These are phyloP conservation scores for Beauveria scarabaeidicola DNA, from an alignment of 2,329 filamentous ascomycete species.

Conservation along the genomic window DNA sequence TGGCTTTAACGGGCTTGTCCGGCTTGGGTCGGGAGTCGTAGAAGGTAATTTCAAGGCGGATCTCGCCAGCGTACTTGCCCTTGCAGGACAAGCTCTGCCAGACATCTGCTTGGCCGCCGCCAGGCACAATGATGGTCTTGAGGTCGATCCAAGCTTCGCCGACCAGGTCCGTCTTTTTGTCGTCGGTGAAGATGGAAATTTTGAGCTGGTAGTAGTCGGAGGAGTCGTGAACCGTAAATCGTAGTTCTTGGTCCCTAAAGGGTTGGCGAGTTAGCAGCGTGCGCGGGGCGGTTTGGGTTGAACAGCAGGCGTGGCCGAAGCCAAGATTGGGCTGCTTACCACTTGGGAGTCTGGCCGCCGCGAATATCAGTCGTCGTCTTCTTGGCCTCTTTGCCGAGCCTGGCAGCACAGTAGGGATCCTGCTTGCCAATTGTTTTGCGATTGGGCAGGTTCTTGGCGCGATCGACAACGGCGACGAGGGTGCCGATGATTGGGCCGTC, in stretches of 20 bases:
- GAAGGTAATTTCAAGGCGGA: slow-evolving; percentile 91
- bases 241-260: slow-evolving; percentile 88
- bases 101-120: slow-evolving; percentile 86
- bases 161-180: slow-evolving; percentile 95
- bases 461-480: slow-evolving; percentile 82
- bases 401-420: slow-evolving; percentile 90
- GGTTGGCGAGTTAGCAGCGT: slow-evolving; percentile 11
- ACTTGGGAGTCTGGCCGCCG: slow-evolving; percentile 90
- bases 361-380: slow-evolving; percentile 92
- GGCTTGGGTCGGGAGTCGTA: slow-evolving; percentile 82
- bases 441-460: slow-evolving; percentile 95
- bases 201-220: slow-evolving; percentile 95
- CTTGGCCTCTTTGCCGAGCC: slow-evolving; percentile 92
- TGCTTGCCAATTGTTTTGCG: slow-evolving; percentile 97
- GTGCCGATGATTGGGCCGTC: slow-evolving; percentile 93
- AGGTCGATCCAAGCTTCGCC: slow-evolving; percentile 89
- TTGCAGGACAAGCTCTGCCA: slow-evolving; percentile 86
- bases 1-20: slow-evolving; percentile 59
- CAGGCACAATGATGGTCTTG: slow-evolving; percentile 67
- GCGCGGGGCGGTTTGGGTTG: not conserved
- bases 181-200: slow-evolving; percentile 93
- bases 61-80: slow-evolving; percentile 92
- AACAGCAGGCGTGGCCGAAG: not conserved
- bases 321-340: slow-evolving; percentile 44
- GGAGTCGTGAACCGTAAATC: slow-evolving; percentile 92